A percentile compares a stretch with the other conserved stretches of the same genome.
Conservation (phyloP, 2,329 filamentous ascomycete genomes). For the Periconia digitata region DNA sequence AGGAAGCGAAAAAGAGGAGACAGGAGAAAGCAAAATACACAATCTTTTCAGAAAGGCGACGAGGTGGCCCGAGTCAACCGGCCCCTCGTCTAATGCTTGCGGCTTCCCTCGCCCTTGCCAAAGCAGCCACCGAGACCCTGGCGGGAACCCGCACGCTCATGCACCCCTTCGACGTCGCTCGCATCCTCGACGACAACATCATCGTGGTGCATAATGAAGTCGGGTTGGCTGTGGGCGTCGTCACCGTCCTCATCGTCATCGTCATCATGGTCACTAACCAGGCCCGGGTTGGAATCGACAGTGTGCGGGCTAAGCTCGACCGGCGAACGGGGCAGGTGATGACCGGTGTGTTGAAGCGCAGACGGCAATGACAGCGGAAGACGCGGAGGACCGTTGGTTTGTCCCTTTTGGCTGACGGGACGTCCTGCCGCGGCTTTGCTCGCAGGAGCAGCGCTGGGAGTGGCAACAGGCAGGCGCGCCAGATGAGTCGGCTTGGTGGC, state of each 20-base stretch:
- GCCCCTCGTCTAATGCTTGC: conserved; percentile 33
- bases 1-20: conserved; percentile 16
- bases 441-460: conserved; percentile 22
- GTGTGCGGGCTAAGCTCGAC: conserved; percentile 50
- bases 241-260: conserved; percentile 49
- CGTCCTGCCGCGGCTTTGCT: conserved; percentile 34
- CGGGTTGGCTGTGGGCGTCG: conserved; percentile 39
- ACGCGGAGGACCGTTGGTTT: conserved; percentile 27
- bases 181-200: conserved; percentile 43
- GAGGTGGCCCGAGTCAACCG: conserved; percentile 29
- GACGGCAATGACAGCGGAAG: conserved; percentile 35
- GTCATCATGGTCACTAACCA: conserved; percentile 54
- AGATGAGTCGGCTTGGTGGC: conserved; percentile 30
- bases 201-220: conserved; percentile 37
- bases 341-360: conserved; percentile 25
- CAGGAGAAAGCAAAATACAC: conserved; percentile 16
- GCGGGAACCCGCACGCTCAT: conserved; percentile 33
- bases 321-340: conserved; percentile 36
- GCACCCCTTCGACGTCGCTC: conserved; percentile 41
- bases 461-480: conserved; percentile 34
- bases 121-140: conserved; percentile 36
- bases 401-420: conserved; percentile 38
- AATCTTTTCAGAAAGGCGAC: conserved; percentile 27
- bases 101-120: conserved; percentile 39
- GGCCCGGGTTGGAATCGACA: conserved; percentile 52